Evolutionary conservation across 2,329 filamentous ascomycete species (phyloP), one percentile per base, ranked within the genome.

Genomic region (Ascochyta clinopodiicola): DNA sequence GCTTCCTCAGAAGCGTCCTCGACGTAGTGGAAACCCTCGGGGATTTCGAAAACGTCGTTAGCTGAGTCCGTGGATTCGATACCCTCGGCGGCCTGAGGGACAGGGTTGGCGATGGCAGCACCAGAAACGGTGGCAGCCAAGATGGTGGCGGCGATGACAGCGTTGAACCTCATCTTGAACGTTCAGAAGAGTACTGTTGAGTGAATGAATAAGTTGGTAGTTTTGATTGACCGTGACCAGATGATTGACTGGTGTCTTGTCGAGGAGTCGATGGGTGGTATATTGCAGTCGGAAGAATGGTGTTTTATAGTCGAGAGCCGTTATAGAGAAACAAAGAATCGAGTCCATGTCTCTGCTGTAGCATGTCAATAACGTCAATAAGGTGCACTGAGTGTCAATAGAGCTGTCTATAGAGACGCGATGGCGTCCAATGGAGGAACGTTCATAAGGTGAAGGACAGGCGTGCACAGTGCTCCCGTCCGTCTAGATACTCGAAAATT

Each of bases 111-210:
- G 22, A 51, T 55, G 36, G 71, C 75, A 52, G 77, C 75, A 47
- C 71, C 71, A 57, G 74, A 69, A 60, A 74, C 69, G 65, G 75
- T 75, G 44, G 75, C 75, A 47, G 77, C 76, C 44, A 82, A 57
- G 45, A 80, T 67, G 46, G 72, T 63, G 50, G 78, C 72, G 43
- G 76, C 64, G 48, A 80, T 64, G 47, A 81, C 52, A 49, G 75
- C 66, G 61, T 77, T 71, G 68, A 82, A 63, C 75, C 81, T 83
- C 82, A 84, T 84, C 48, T 53, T 77, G 69, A 63, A 55, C 42
- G 46, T 48, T 54, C 51, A 68, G 60, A 51, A 60, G 63, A 59
- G 42, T 35, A 40, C 34, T 36, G 31, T 48, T 17, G 22, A 55
- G 51, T 39, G 52, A 51, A 47, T 60, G 56, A 56, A 58, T 31